phyloP scores from a whole-genome alignment of 2,329 filamentous ascomycete genomes.

The Falciphora oryzae region DNA sequence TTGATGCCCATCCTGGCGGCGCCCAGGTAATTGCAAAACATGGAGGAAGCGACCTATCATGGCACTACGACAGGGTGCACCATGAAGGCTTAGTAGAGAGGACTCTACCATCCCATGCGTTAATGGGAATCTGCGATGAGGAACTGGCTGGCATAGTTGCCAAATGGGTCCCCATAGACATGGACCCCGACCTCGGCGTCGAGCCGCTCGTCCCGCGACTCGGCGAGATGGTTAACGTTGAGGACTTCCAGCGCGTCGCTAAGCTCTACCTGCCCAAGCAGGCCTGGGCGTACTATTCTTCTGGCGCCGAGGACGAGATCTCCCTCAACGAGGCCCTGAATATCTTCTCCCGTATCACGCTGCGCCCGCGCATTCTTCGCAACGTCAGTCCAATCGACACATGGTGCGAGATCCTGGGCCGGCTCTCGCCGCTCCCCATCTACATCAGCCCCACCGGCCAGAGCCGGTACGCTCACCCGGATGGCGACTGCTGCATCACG shows the following conservation, averaged over 20 bases:
- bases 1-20: constrained; percentile 7
- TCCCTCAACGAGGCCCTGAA: constrained; percentile 43
- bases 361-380: constrained; percentile 43
- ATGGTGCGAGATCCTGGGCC: constrained; percentile 14
- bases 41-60: not conserved
- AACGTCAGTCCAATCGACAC: constrained; percentile 29
- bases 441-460: constrained; percentile 15
- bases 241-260: constrained; percentile 44
- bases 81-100: not conserved
- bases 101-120: not conserved
- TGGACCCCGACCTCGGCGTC: too few relatives aligned
- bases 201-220: constrained; percentile 12
- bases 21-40: not conserved
- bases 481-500: constrained; percentile 14
- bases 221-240: constrained; percentile 22
- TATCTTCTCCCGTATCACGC: constrained; percentile 41
- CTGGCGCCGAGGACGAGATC: constrained; percentile 46
- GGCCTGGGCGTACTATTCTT: constrained; percentile 50
- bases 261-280: constrained; percentile 37
- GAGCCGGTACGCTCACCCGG: constrained; percentile 12
- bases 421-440: constrained; percentile 14
- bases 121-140: not conserved
- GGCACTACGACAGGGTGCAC: not conserved
- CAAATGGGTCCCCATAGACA: not conserved
- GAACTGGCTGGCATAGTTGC: not conserved